Evolutionary conservation across 305 asterid genomes (phyloP), one percentile per base, ranked within the genome.

Genomic region (Fraxinus greggii): DNA sequence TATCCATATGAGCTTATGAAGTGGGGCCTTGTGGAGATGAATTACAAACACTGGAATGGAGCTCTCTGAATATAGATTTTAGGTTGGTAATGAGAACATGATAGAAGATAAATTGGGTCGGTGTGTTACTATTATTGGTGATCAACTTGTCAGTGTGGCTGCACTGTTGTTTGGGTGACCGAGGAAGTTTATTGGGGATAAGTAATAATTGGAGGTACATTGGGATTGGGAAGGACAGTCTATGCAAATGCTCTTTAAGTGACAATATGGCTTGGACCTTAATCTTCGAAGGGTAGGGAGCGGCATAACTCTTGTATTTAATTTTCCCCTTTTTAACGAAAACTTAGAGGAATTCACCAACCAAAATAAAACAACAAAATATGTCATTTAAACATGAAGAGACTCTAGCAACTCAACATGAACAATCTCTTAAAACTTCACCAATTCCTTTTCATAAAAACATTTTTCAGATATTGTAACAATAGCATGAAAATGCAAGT

Each of bases 401-500:
- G 29, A 63, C 32, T 63, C 72, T 63, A 23, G 31, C 72, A 63
- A 63, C 72, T 23, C 32, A 24, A 63, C 10, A 9, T 24, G 72
- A 10, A 63, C 32, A 63, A 63, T 63, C 72, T 63, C 31, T 26
- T 9, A 26, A 65, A 23, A 28, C n/a, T 67, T 26, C 36, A 67
- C 31, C 19, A 29, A 67, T 67, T 67, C 74, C 36, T 12, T 29
- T 67, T 67, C 74, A 67, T 12, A 10, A 13, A 12, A 67, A 26
- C 19, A 31, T 7, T 28, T 67, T 67, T 29, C 36, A 28, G 33
- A 28, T 67, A 26, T 12, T 65, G 73, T 67, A 67, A 26, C 23
- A 31, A 15, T 70, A 31, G 75, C 17, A 70, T 5, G 40, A 15
- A 23, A 82, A 35, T 86, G 79, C 76, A 82, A 81, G 48, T 77